Conservation (phyloP, 2,329 filamentous ascomycete genomes). For the Elsinoe ampelina region DNA sequence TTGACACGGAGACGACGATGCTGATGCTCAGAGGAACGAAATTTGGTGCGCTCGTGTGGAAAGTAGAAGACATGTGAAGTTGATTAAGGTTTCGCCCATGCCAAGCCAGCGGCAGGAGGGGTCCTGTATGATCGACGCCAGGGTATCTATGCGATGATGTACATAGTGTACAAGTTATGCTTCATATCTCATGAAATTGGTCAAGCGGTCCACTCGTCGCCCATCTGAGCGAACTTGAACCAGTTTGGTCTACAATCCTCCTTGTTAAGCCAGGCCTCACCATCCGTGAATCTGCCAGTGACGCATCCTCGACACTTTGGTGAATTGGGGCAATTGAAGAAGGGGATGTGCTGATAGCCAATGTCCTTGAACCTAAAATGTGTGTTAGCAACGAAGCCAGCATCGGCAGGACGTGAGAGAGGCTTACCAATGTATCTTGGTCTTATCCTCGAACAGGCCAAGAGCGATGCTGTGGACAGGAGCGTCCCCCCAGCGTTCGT, state of each 20-base stretch:
- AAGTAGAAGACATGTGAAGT: constrained; percentile 1
- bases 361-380: constrained; percentile 87
- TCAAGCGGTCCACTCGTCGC: constrained; percentile 34
- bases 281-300: constrained; percentile 81
- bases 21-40: neutral
- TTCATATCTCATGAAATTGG: constrained; percentile 9
- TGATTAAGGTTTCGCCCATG: neutral
- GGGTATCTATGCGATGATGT: constrained; percentile 10
- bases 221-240: constrained; percentile 90
- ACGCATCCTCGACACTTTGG: constrained; percentile 84
- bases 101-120: constrained; percentile 9
- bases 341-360: constrained; percentile 95
- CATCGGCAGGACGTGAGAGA: neutral
- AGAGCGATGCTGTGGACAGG: constrained; percentile 92
- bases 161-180: constrained; percentile 2
- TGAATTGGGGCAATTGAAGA: constrained; percentile 97
- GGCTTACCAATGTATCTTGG: constrained; percentile 82
- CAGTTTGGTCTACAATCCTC: constrained; percentile 94
- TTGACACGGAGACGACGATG: too few relatives aligned
- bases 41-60: neutral
- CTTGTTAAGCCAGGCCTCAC: constrained; percentile 71
- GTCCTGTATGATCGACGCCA: constrained; percentile 5
- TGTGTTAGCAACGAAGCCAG: constrained; percentile 12
- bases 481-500: constrained; percentile 96
- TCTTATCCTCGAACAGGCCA: constrained; percentile 82